Evolutionary conservation across 805 yeast genomes (phyloP), one percentile per base, ranked within the genome.

Genomic region (Kodamaea kakaduensis): DNA sequence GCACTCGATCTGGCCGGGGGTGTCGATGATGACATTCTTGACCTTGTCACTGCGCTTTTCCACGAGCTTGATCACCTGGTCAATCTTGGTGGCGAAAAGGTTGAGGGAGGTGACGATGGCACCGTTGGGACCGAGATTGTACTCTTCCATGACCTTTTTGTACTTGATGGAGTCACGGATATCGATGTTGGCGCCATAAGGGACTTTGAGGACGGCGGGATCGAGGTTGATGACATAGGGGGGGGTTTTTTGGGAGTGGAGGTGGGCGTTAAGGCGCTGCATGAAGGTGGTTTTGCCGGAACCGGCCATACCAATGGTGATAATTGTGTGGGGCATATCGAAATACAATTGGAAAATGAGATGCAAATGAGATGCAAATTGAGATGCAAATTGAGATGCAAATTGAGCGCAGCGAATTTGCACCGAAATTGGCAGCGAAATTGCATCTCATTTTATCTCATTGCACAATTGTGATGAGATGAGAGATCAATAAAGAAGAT

Each of bases 1-100:
- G 64, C 97, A 89, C 61, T 93, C 99, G 43, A 93, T 93, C 61
- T 93, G 99, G 9, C 99, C 99, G 0, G 99, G 99, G 1, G 99
- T 93, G 61, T 93, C 99, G 33, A 90, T 77, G 23, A 93, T 81
- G 45, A 89, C 84, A 56, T 88, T 82, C 14, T 77, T 59, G 45
- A 59, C 57, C n/a, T 46, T 44, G 15, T 67, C 72, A 1, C 79
- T 64, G 47, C 90, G 77, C 53, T 88, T 87, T 51, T 88, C 95
- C 14, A 90, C 84, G 24, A 93, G 67, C 24, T 75, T 73, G 32
- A 93, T 79, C 4, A 93, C 97, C 63, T 93, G 98, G 58, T 93
- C 99, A 39, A 93, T 87, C 61, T 93, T 93, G 9, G 99, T 93
- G 32, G 96, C 70, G 54, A 93, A 93, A 34, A 93, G 66, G 55